These are phyloP conservation scores for Pichia terricola DNA, from an alignment of 1,139 yeast species.

Conservation along the genomic window DNA sequence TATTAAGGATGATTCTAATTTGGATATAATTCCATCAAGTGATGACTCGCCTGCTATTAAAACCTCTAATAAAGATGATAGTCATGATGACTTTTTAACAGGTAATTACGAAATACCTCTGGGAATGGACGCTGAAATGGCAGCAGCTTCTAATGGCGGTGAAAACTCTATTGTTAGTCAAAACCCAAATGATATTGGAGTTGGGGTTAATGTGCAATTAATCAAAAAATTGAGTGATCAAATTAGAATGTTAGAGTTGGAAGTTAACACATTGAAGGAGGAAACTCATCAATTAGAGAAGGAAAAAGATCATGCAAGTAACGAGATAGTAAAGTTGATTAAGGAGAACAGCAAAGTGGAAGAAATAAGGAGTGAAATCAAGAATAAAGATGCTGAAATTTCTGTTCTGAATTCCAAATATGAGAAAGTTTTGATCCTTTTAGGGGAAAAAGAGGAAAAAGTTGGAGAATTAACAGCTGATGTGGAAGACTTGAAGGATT, in stretches of 20 bases:
- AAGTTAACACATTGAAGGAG: constrained; percentile 54
- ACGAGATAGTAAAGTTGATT: constrained; percentile 51
- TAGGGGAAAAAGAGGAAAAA: constrained; percentile 84
- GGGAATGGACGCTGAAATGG: constrained; percentile 19
- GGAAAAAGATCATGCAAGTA: constrained; percentile 61
- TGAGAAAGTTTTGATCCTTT: constrained; percentile 58
- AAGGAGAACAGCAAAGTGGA: constrained; percentile 43
- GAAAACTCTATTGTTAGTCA: no score
- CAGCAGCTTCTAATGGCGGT: no score
- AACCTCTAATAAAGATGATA: not conserved
- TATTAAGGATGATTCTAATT: not conserved
- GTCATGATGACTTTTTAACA: no score
- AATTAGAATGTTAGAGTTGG: constrained; percentile 72
- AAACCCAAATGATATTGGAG: no score
- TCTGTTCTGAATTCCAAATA: constrained; percentile 34
- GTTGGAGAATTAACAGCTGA: constrained; percentile 84
- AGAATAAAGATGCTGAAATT: constrained; percentile 30
- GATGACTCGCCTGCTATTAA: not conserved
- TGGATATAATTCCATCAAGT: not conserved
- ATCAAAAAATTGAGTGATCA: constrained; percentile 66
- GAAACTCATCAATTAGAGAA: constrained; percentile 44
- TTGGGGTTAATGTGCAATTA: constrained; percentile 43
- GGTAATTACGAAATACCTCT: constrained; percentile 7
- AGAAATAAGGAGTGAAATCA: constrained; percentile 29
- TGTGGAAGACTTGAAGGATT: constrained; percentile 75